Base-by-base conservation (phyloP, 208 protist species). In the Leishmania turanica region DNA sequence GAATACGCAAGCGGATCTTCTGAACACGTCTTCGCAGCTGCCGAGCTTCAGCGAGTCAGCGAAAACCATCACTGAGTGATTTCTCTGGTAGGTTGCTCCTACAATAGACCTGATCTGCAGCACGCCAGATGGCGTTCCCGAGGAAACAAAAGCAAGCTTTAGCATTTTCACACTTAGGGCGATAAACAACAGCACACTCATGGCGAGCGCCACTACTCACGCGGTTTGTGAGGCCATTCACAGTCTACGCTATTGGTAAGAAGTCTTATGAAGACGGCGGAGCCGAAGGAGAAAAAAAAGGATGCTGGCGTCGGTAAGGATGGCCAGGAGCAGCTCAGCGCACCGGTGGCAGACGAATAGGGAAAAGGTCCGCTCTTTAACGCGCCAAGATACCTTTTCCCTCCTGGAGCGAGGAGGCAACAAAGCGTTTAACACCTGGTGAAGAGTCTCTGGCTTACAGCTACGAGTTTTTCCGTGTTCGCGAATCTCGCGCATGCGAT, bases 81-180 rank as follows among this genome's bases (percentile, higher is more conserved):
- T 74, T 53, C 80, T 84, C 40, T 77, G 65, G 11, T 58, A n/a
- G 7, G 66, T 74, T 6, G 24, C 64, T n/a, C 42, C 19, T 27
- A 76, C 54, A 34, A 84, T 34, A 45, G 60, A 5, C 5, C 40
- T 9, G 17, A 84, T 73, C 2, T 24, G 47, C 0, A 47, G 27
- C n/a, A 83, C 60, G 11, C 75, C 54, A 6, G 74, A 45, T 0
- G 9, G 47, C 37, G 15, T 4, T 27, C 75, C 80, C 9, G 80
- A 84, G 7, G 80, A 79, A 54, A 79, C 40, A 79, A 84, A 53
- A 34, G 54, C 75, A 1, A 84, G 31, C 3, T 69, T 53, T 19
- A 84, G 74, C 13, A 27, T 60, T 24, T 65, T 45, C 27, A 66
- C 79, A 34, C n/a, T 11, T 40, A 34, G 27, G 17, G 75, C 19